phyloP scores from a whole-genome alignment of 2,329 filamentous ascomycete genomes.

The Furcasterigmium sp. region DNA sequence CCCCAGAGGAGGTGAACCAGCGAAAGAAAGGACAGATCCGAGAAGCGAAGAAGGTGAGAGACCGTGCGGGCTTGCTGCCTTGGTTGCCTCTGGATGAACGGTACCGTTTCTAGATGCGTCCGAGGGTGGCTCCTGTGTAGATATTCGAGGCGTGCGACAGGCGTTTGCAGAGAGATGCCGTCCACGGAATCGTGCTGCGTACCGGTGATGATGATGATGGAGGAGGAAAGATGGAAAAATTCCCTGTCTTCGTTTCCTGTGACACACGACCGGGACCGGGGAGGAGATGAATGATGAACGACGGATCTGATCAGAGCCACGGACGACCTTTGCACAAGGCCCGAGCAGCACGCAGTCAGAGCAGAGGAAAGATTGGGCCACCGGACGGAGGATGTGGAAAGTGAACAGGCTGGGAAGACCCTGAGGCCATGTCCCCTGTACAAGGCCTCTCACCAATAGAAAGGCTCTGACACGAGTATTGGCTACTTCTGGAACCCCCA shows the following conservation, averaged over 20 bases:
- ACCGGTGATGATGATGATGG: conserved; percentile 4
- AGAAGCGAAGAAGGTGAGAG: too few species aligned
- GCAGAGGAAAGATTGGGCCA: neutral
- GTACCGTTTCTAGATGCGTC: too few species aligned
- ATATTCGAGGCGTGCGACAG: too few species aligned
- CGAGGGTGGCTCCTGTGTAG: too few species aligned
- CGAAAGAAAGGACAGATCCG: too few species aligned
- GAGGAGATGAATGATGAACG: neutral
- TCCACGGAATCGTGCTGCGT: too few species aligned
- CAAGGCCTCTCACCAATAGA: neutral
- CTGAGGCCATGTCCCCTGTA: neutral
- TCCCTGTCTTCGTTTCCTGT: too few species aligned
- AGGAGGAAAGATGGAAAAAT: conserved; percentile 4
- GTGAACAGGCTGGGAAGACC: neutral
- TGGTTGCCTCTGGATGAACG: too few species aligned
- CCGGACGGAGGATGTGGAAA: neutral
- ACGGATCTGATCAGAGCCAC: neutral
- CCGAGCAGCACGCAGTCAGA: too few species aligned
- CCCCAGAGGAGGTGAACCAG: too few species aligned
- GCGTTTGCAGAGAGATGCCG: too few species aligned
- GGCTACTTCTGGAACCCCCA: neutral
- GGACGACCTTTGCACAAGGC: neutral
- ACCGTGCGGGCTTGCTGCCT: too few species aligned
- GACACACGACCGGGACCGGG: neutral
- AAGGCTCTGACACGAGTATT: neutral